Base-by-base conservation (phyloP, 495 filamentous ascomycete genomes). In the Penicillium nucicola region DNA sequence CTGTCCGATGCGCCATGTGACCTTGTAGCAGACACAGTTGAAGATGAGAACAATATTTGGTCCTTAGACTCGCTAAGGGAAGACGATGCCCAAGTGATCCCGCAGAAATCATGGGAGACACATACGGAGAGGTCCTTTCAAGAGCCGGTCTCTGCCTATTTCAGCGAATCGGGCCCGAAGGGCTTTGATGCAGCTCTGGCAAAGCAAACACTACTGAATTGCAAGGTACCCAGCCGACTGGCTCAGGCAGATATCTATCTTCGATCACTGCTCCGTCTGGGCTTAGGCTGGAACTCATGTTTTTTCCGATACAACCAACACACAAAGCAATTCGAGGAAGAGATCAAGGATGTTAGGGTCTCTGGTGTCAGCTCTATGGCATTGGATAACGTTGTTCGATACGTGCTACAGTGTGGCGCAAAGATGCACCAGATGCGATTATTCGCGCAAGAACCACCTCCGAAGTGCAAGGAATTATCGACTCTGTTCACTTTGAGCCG, bases 271-370 rank as follows among this genome's bases (percentile, higher is more conserved):
- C 65, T 89, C 31, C 79, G 82, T 42, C 77, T 96, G 9, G 88
- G 85, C 0, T 74, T 97, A 2, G 93, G 93, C 5, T 80, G 90
- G 68, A 85, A 83, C 42, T 96, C 92, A 0, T 66, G 86, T 9
- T 79, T 96, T 40, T 97, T 95, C 65, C 63, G 63, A 1, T 96
- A 84, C 73, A 75, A 89, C 46, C 60, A 75, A 23, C 61, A 71
- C 19, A 79, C 75, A 25, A 66, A 66, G 43, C 65, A 66, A 7
- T 96, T 96, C 57, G 66, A 68, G 31, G 83, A 77, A 30, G 69
- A 71, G 7, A 56, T 83, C 7, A 57, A 77, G 3, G 62, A 79
- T 40, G 64, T 86, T 17, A 79, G 84, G 23, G 78, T 88, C 9
- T 87, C 88, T 1, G 92, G 92, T 2, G 75, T 84, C 44, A 91